Base-by-base conservation (phyloP, 2,329 filamentous ascomycete genomes). In the Magnaporthales sp. region DNA sequence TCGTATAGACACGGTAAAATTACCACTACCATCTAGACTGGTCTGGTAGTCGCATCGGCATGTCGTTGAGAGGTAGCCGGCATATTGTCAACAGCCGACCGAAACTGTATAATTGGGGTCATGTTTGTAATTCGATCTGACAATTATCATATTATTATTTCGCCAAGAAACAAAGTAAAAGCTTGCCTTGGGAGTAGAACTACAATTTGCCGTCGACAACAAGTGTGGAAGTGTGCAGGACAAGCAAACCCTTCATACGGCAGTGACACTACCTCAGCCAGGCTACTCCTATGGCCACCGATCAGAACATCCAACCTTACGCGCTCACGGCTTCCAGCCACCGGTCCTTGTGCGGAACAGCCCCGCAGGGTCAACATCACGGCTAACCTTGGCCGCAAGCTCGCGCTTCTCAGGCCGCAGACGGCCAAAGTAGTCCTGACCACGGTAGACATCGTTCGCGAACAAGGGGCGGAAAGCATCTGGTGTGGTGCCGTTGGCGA, bases 381-480 rank as follows among this genome's bases (percentile, higher is more conserved):
- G 70, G n/a, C 75, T 72, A 24, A 80, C 77, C 22, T 31, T 66
- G 63, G 72, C 71, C 6, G 77, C 79, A 26, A 81, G 70, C 64
- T 73, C 70, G 66, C 73, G 64, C 67, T 71, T 77, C 70, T 74
- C 75, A 0, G 76, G 74, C 69, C 72, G 74, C 70, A 82, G 66
- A 38, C 79, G 70, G 2, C 75, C 77, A 63, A 75, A 81, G 70
- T 80, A 80, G 67, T 82, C 79, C 71, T 82, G 76, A n/a, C 74
- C 68, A 66, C 75, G 77, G 70, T 77, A 80, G 15, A 73, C 76
- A 64, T 81, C 78, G 69, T 81, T 82, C 75, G 78, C 76, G 70
- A 80, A 81, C 7, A 81, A 68, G 8, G 80, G 80, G 62, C 78
- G 72, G 67, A 77, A 80, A 1, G 71, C 76, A 29, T 76, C 72